Evolutionary conservation across 805 yeast genomes (phyloP), one percentile per base, ranked within the genome.

Genomic region (Saccharomycopsis babjevae): DNA sequence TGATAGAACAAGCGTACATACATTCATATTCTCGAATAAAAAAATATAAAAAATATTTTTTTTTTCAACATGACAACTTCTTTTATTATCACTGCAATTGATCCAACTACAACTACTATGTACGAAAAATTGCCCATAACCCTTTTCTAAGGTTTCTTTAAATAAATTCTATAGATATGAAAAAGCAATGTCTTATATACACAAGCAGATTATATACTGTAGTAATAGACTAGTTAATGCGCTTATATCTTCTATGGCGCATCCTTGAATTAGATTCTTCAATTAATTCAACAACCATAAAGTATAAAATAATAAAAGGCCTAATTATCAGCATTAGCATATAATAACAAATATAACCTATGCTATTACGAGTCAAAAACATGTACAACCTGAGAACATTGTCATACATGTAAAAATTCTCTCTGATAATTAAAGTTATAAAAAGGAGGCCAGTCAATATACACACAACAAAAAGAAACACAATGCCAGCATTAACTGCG

Each of bases 391-490:
- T 46, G 5, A 46, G n/a, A 46, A 46, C 32, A 46, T 25, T 46
- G 22, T 46, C 52, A 25, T 46, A 46, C 52, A 46, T 46, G 52
- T 46, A 46, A 22, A 46, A 22, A n/a, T 46, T 46, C 32, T 46
- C 52, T 6, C n/a, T 46, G n/a, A 46, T 25, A 25, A 46, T 46
- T 22, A 46, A 46, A 1, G n/a, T 28, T 11, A 46, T 46, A 25
- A 46, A 46, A 25, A 46, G 32, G 8, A 46, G 11, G 1, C 83
- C 82, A 63, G 75, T 67, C 1, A 75, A 60, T 2, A 86, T 64
- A 20, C 86, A 67, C 6, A 81, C 67, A 20, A 88, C 72, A 1
- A 86, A 75, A 34, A 82, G 60, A 57, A 83, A 72, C 59, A 86
- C 13, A 46, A 46, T 28, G 52, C 52, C 52, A 20, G 52, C 52